Evolutionary conservation across 1,284 basidiomycete species (phyloP).

Genomic region (Paramarasmius palmivorus): DNA sequence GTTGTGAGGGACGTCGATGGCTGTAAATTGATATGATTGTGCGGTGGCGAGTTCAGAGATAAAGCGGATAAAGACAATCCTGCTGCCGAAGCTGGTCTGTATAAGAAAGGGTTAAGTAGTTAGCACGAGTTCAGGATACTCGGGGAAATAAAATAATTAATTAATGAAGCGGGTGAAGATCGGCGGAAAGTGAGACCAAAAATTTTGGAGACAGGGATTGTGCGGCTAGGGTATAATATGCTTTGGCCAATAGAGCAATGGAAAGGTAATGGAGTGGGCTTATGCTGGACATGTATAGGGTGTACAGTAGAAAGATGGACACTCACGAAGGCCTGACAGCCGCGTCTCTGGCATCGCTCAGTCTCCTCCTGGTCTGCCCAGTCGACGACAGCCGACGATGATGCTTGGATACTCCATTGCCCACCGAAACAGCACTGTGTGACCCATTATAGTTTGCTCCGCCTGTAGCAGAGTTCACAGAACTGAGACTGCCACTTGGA

Average conservation of each 20-base stretch:
- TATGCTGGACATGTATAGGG: too few relatives aligned
- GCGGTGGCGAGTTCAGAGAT: slow-evolving; percentile 55
- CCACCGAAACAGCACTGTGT: slow-evolving; percentile 21
- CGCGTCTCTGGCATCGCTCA: slow-evolving; percentile 77
- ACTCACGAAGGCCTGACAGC: slow-evolving; percentile 71
- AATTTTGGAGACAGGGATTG: neutral
- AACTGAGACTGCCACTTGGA: slow-evolving; percentile 13
- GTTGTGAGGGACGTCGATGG: slow-evolving; percentile 30
- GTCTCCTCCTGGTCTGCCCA: slow-evolving; percentile 62
- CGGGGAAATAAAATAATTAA: neutral
- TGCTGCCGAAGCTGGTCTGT: slow-evolving; percentile 47
- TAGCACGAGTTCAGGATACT: too few relatives aligned
- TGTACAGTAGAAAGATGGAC: slow-evolving; percentile 14
- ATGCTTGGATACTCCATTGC: slow-evolving; percentile 44
- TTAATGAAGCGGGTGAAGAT: slow-evolving; percentile 8
- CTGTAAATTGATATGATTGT: slow-evolving; percentile 13
- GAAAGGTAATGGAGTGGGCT: slow-evolving; percentile 1
- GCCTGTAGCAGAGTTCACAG: slow-evolving; percentile 18
- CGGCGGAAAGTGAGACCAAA: slow-evolving; percentile 4
- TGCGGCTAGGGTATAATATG: too few relatives aligned
- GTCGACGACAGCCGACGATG: slow-evolving; percentile 70
- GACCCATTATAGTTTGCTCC: slow-evolving; percentile 1
- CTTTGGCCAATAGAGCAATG: slow-evolving; percentile 10
- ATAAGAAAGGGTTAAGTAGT: neutral
- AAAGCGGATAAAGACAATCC: slow-evolving; percentile 49